Base-by-base conservation (phyloP, 805 yeast genomes). In the Metschnikowia chrysomelidarum region DNA sequence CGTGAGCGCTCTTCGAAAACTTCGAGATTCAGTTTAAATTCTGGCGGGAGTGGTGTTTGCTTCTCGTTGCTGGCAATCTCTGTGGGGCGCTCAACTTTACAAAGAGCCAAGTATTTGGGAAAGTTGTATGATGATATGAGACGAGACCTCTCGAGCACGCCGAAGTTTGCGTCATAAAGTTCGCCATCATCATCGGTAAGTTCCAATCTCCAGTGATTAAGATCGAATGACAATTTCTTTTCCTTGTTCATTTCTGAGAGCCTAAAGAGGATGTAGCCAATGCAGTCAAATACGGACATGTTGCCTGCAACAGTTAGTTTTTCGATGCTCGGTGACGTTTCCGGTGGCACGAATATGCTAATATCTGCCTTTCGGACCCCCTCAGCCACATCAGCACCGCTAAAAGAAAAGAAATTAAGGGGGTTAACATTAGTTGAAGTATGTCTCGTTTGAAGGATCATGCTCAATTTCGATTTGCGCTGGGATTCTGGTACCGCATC, bases 111-210 rank as follows among this genome's bases (percentile, higher is more conserved):
- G 46, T 87, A 96, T 46, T 80, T 86, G 4, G 71, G 69, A 36
- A 80, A 82, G 16, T 87, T 85, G 56, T 87, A 86, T 0, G 91
- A 77, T 2, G 78, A 66, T 18, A 93, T 65, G 4, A 65, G 50
- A 34, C 89, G 67, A 0, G 75, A 70, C 44, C 97, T 66, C 28
- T 83, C 91, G 36, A 93, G 64, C 1, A 89, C 77, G 2, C 98
- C 98, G 64, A 93, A 89, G 15, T 38, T 38, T 34, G 87, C 86
- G 47, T 94, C 98, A 35, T 87, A 88, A 24, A 85, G 81, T 32
- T 94, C 96, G 6, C 91, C 91, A 54, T 89, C 97, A 32, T 91
- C 98, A 56, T 93, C 98, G 1, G 84, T 88, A 15, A 91, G 68
- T 38, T 84, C 84, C 21, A 91, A 53, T 35, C 81, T 71, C 93